Evolutionary conservation across 306 rosid species (phyloP), one percentile per base, ranked within the genome.

Genomic region (Adenanthera pavonina): DNA sequence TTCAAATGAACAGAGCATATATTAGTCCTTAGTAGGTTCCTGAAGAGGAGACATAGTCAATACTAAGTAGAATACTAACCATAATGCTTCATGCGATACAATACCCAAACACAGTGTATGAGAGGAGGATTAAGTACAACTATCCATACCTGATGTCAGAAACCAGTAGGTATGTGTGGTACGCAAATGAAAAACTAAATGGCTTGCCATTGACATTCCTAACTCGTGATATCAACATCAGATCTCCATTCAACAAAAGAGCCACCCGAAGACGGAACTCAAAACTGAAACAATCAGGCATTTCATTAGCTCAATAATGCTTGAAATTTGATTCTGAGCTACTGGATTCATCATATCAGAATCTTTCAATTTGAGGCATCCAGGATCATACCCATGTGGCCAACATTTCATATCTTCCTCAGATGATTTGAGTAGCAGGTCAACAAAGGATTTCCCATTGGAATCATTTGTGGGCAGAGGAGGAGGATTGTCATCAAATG

Each of bases 211-310:
- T 86, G 76, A 93, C 73, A 76, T 95, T 95, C 88, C 97, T 84
- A 73, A 93, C 76, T 72, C 97, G 88, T 2, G 97, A 95, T 86
- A 86, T 89, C 88, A 95, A 65, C 52, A 41, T 78, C 87, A 95
- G 86, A 86, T 85, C 90, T 84, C 95, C 97, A 46, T 88, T 85
- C 8, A 71, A 48, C 9, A 90, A 77, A 56, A 95, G 92, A 69
- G 94, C 82, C 80, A 92, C 95, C 85, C 95, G 89, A 53, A 95
- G 94, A 74, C 97, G 95, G 76, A 90, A 89, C 87, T 93, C 97
- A 81, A 93, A 95, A 79, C 99, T 95, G 90, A 57, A 62, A 81
- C 59, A 80, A 71, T 67, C 77, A 64, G 56, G 59, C 35, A 64
- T 19, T 46, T n/a, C 3, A 38, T 85, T 80, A 88, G 85, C 43